phyloP scores from a whole-genome alignment of 2,329 filamentous ascomycete genomes.

The Septoria petroselini region DNA sequence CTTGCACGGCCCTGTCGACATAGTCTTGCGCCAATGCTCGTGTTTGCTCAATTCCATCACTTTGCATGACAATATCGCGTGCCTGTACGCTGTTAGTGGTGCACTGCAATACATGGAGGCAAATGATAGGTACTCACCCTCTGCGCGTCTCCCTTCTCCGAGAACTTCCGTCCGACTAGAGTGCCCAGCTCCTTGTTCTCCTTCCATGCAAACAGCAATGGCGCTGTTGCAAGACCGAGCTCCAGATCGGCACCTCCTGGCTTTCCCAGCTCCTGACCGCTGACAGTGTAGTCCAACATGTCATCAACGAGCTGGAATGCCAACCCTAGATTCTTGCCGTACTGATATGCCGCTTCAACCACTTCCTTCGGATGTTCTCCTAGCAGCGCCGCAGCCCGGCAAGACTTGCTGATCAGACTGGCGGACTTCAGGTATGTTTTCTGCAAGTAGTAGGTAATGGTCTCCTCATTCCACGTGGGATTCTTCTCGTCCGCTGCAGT shows the following conservation, averaged over 20 bases:
- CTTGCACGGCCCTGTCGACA: conserved; percentile 77
- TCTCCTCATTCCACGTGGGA: conserved; percentile 82
- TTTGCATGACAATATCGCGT: conserved; percentile 75
- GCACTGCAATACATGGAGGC: neutral
- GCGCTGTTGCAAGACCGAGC: conserved; percentile 88
- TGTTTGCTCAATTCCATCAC: conserved; percentile 88
- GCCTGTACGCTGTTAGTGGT: conserved; percentile 57
- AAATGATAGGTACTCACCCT: conserved; percentile 61
- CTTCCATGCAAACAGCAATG: conserved; percentile 86
- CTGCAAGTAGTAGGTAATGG: conserved; percentile 88
- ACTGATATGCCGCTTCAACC: conserved; percentile 85
- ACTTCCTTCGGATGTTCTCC: conserved; percentile 73
- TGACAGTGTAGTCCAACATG: conserved; percentile 93
- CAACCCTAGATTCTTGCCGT: conserved; percentile 88
- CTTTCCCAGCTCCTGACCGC: conserved; percentile 81
- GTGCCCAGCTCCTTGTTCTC: conserved; percentile 77
- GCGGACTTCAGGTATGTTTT: conserved; percentile 99
- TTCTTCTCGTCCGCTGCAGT: conserved; percentile 82
- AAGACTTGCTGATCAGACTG: conserved; percentile 92
- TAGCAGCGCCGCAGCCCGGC: conserved; percentile 81
- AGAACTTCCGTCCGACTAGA: conserved; percentile 89
- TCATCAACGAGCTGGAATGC: conserved; percentile 98
- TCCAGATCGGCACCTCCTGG: conserved; percentile 92
- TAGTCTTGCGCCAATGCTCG: conserved; percentile 87
- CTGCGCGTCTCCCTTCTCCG: conserved; percentile 75